phyloP scores from a whole-genome alignment of 371 early-diverging fungal species.

The Mucor circinelloides region DNA sequence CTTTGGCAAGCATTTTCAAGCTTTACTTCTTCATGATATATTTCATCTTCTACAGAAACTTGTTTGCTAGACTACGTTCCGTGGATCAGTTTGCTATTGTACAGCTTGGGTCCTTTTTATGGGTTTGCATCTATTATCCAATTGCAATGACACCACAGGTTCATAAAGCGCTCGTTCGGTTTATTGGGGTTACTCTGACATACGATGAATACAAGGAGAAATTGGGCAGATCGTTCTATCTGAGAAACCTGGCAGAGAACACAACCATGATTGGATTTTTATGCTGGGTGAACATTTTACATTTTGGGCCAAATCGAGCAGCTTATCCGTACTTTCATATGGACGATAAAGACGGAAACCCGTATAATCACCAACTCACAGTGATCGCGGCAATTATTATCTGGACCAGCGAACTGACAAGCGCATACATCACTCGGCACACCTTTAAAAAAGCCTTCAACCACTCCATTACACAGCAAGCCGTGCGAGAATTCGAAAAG shows the following conservation, averaged over 20 bases:
- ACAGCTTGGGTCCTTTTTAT: conserved; percentile 70
- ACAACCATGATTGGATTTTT: conserved; percentile 79
- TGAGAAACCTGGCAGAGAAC: conserved; percentile 76
- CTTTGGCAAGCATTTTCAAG: conserved; percentile 67
- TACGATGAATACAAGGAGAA: conserved; percentile 70
- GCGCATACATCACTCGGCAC: conserved; percentile 58
- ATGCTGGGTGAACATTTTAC: conserved; percentile 69
- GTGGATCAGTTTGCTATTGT: conserved; percentile 65
- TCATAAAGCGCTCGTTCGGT: conserved; percentile 49
- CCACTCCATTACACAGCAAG: conserved; percentile 63
- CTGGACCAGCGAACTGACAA: conserved; percentile 69
- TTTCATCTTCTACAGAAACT: conserved; percentile 77
- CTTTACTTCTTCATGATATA: conserved; percentile 79
- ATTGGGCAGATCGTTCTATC: conserved; percentile 68
- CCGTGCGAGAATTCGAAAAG: conserved; percentile 62
- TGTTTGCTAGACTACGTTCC: conserved; percentile 72
- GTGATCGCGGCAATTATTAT: conserved; percentile 60
- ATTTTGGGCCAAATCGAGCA: conserved; percentile 67
- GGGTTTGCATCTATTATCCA: conserved; percentile 77
- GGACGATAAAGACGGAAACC: conserved; percentile 46
- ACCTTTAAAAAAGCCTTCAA: conserved; percentile 52
- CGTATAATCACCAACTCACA: conserved; percentile 54
- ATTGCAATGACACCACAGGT: conserved; percentile 67
- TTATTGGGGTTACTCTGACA: conserved; percentile 54
- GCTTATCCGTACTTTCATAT: conserved; percentile 75